A percentile compares a stretch with the other conserved stretches of the same genome.
These are phyloP conservation scores for Chlorella vulgaris DNA, from an alignment of 139 green algal species.

Conservation along the genomic window DNA sequence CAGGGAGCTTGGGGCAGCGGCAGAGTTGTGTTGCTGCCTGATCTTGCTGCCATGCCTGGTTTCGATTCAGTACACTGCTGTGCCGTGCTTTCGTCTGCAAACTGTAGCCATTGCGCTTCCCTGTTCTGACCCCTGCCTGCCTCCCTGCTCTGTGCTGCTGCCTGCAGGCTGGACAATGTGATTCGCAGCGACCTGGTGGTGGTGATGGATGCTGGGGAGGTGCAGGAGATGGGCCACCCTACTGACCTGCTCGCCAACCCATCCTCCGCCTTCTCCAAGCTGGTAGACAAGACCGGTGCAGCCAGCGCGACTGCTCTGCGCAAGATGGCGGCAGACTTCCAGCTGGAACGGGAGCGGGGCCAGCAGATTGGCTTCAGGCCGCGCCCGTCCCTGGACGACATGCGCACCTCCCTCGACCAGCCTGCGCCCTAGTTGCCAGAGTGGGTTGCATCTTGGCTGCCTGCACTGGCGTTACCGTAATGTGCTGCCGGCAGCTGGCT, in stretches of 20 bases:
- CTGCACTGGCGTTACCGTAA: too few relatives aligned
- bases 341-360: slow-evolving; percentile 14
- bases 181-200: slow-evolving; percentile 39
- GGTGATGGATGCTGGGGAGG: slow-evolving; percentile 50
- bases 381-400: slow-evolving; percentile 25
- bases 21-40: too few relatives aligned
- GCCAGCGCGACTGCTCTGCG: slow-evolving; percentile 54
- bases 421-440: too few relatives aligned
- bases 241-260: slow-evolving; percentile 39
- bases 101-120: too few relatives aligned
- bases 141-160: not conserved
- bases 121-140: not conserved
- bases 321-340: slow-evolving; percentile 51
- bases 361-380: slow-evolving; percentile 18
- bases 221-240: slow-evolving; percentile 50
- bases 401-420: slow-evolving; percentile 4
- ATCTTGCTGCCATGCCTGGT: too few relatives aligned
- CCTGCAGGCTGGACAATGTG: slow-evolving; percentile 53
- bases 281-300: slow-evolving; percentile 60
- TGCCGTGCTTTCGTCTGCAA: too few relatives aligned
- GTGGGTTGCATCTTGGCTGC: too few relatives aligned
- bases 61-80: slow-evolving; percentile 8
- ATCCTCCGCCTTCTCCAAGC: slow-evolving; percentile 57
- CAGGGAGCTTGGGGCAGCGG: not conserved
- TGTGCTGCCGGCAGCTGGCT: too few relatives aligned